phyloP scores from a whole-genome alignment of 2,329 filamentous ascomycete genomes.

The Microcyclospora tardicrescens region DNA sequence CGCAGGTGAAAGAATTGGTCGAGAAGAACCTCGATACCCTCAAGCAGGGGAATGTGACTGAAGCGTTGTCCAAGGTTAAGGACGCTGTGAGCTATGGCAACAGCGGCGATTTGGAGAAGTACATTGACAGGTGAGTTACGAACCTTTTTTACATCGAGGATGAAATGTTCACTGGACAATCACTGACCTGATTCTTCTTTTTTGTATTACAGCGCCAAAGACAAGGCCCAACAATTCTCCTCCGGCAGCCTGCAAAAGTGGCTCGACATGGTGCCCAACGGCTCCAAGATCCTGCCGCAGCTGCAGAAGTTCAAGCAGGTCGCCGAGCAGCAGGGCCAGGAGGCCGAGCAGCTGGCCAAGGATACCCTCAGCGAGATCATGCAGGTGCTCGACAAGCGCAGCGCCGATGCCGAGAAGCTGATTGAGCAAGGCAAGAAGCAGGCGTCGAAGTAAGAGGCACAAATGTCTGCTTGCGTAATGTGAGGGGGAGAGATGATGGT shows the following conservation, averaged over 20 bases:
- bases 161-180: background rate
- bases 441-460: background rate
- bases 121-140: slow-evolving; percentile 37
- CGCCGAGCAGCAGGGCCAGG: slow-evolving; percentile 53
- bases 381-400: slow-evolving; percentile 50
- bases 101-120: slow-evolving; percentile 45
- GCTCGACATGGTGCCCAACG: slow-evolving; percentile 52
- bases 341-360: slow-evolving; percentile 56
- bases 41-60: slow-evolving; percentile 52
- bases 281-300: slow-evolving; percentile 52
- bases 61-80: slow-evolving; percentile 51
- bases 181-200: background rate
- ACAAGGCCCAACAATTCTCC: slow-evolving; percentile 45
- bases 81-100: slow-evolving; percentile 50
- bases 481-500: too few relatives aligned
- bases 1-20: slow-evolving; percentile 58
- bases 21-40: slow-evolving; percentile 57
- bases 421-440: slow-evolving; percentile 40
- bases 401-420: slow-evolving; percentile 45
- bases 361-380: slow-evolving; percentile 56
- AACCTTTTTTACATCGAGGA: background rate
- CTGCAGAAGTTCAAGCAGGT: slow-evolving; percentile 51
- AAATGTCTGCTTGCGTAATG: background rate
- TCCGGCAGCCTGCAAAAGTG: slow-evolving; percentile 40
- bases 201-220: slow-evolving; percentile 28